Percentiles rank a stretch among this genome's conserved stretches.
Evolutionary conservation across 2,329 filamentous ascomycete genomes (phyloP).

Genomic region (Cercospora zeina): DNA sequence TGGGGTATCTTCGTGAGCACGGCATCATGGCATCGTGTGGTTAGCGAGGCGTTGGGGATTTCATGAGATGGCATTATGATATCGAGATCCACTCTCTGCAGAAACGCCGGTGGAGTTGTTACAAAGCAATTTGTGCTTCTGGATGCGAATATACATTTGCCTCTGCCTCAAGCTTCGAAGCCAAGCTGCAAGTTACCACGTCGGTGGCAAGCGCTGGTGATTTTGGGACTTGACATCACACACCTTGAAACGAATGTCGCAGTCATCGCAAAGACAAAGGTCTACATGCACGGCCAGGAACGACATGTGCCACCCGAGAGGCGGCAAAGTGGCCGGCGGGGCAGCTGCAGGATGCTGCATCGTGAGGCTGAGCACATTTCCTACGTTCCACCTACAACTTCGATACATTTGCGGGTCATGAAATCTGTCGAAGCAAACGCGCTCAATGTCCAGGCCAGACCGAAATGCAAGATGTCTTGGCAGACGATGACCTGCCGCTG

Average conservation of each 20-base stretch:
- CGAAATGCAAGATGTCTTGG: background rate
- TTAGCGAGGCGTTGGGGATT: conserved; percentile 11
- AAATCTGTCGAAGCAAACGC: background rate
- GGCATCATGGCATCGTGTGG: background rate
- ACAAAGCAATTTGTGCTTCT: background rate
- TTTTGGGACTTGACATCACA: background rate
- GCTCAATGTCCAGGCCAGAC: no score
- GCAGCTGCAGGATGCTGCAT: background rate
- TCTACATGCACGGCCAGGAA: background rate
- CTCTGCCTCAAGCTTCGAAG: no score
- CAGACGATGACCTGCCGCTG: background rate
- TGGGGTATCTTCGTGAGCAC: background rate
- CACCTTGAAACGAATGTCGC: background rate
- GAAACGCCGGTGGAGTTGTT: background rate
- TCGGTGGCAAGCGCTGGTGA: background rate
- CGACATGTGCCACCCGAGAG: background rate
- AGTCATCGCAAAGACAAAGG: background rate
- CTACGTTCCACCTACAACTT: background rate
- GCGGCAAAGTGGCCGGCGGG: background rate
- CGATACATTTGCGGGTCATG: background rate
- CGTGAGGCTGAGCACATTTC: background rate
- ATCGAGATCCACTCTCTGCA: no score
- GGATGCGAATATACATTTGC: no score
- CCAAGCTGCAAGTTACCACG: background rate
- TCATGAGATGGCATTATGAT: no score